A percentile compares a stretch with the other conserved stretches of the same genome.
Evolutionary conservation across 306 rosid species (phyloP).

Genomic region (Dryas octopetala): DNA sequence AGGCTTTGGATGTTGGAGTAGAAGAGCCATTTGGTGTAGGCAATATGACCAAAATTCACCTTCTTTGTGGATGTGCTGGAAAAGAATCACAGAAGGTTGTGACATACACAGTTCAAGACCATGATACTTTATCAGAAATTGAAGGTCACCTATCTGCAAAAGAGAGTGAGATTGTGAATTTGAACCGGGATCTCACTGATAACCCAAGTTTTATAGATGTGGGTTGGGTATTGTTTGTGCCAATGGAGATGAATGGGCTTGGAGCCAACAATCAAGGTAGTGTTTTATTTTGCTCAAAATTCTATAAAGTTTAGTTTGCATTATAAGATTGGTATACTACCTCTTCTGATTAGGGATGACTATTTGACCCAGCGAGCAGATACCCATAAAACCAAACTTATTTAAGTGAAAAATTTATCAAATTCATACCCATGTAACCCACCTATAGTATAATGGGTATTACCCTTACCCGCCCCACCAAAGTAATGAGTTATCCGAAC

Average conservation of each 20-base stretch:
- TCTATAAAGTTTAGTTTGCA: background rate
- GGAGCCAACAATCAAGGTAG: background rate
- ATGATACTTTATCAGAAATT: constrained; percentile 10
- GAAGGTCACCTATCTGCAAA: background rate
- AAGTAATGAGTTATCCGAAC: too few relatives aligned
- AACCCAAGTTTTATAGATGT: constrained; percentile 20
- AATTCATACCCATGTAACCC: too few relatives aligned
- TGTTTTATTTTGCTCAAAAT: too few relatives aligned
- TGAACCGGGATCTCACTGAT: background rate
- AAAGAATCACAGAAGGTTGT: constrained; percentile 16
- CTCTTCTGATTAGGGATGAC: too few relatives aligned
- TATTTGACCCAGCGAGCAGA: too few relatives aligned
- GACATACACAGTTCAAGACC: constrained; percentile 24
- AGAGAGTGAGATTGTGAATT: background rate
- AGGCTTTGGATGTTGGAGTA: background rate
- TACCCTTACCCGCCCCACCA: too few relatives aligned
- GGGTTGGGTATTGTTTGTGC: constrained; percentile 29
- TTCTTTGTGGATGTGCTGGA: constrained; percentile 23
- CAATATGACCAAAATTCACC: background rate
- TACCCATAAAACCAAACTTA: too few relatives aligned
- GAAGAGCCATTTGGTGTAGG: constrained; percentile 7
- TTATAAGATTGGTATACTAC: too few relatives aligned
- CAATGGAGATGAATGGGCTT: constrained; percentile 11
- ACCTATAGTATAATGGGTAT: too few relatives aligned
- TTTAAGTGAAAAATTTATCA: too few relatives aligned